Evolutionary conservation across 176 grass and related monocot genomes (phyloP), one percentile per base, ranked within the genome.

Genomic region (Phyllostachys edulis): DNA sequence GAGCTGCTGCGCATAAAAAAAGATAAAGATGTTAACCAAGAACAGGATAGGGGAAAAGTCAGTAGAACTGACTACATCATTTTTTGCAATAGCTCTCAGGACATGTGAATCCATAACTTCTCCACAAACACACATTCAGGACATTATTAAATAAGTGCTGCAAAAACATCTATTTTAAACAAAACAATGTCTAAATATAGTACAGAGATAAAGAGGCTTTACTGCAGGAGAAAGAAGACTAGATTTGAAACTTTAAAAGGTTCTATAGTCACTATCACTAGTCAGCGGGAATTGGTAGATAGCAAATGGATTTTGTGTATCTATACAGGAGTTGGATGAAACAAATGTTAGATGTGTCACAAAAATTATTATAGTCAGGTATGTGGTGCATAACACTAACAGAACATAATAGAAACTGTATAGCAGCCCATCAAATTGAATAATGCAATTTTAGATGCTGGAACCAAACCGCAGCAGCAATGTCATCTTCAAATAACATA

Each of bases 1-100:
- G 62, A 85, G 50, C 61, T 79, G 69, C 54, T 84, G 73, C 71
- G 11, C 51, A 88, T 36, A 5, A 80, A 46, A 34, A 36, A 23
- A 76, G 63, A 73, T 14, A 75, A 68, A 69, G 62, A 69, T 5
- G 24, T 74, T 7, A 90, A 55, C 3, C 3, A 42, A 76, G 20
- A 71, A 67, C 17, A 72, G 7, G 67, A 60, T 27, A 23, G 21
- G 17, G 37, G 21, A 3, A 64, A 85, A 70, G 45, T 63, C 44
- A 21, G 32, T 83, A 62, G 21, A 80, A 80, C 51, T 55, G 51
- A 20, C 6, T 55, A 55, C 7, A 20, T 55, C 16, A 8, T 20
- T 55, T 54, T 51, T 20, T 55, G 17, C 18, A 55, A 55, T 55
- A 55, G 51, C 51, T 42, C 41, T 20, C 17, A 20, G 51, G 51